A percentile compares a stretch with the other conserved stretches of the same genome.
Evolutionary conservation across 495 filamentous ascomycete species (phyloP).

Genomic region (Penicillium turbatum): DNA sequence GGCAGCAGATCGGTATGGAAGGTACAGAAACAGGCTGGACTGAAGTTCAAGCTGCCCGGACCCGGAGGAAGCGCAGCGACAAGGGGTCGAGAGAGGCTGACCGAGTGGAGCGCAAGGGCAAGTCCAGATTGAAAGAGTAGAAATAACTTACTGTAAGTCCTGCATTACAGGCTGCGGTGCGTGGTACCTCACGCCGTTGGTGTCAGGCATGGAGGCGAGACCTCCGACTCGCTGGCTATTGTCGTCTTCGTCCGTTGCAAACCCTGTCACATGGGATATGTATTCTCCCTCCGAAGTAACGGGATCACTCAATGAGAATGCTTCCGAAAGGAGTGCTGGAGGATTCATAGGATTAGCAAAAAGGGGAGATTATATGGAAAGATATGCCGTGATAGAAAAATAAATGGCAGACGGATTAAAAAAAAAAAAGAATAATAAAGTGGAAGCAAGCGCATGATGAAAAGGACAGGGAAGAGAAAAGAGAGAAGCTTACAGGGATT

Average conservation of each 20-base stretch:
- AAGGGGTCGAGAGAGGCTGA: slow-evolving; percentile 34
- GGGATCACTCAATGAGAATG: slow-evolving; percentile 38
- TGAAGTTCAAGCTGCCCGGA: slow-evolving; percentile 32
- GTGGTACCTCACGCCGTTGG: slow-evolving; percentile 46
- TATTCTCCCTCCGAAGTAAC: slow-evolving; percentile 42
- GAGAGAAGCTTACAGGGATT: slow-evolving; percentile 23
- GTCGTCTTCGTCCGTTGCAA: slow-evolving; percentile 42
- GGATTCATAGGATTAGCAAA: slow-evolving; percentile 16
- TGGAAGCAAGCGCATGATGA: slow-evolving; percentile 5
- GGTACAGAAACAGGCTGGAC: slow-evolving; percentile 29
- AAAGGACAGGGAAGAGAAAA: slow-evolving; percentile 8
- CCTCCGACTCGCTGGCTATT: slow-evolving; percentile 39
- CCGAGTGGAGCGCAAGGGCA: slow-evolving; percentile 34
- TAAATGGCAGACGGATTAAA: not conserved
- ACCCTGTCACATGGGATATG: slow-evolving; percentile 35
- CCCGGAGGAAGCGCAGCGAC: slow-evolving; percentile 36
- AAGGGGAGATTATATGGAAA: slow-evolving; percentile 3
- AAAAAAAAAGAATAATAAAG: slow-evolving; percentile 4
- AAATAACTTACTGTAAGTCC: slow-evolving; percentile 47
- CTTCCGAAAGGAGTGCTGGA: slow-evolving; percentile 34
- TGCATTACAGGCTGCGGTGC: slow-evolving; percentile 42
- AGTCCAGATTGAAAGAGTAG: slow-evolving; percentile 35
- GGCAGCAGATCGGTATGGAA: slow-evolving; percentile 29
- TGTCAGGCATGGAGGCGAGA: slow-evolving; percentile 42
- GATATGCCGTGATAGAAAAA: too few relatives aligned